A percentile compares a stretch with the other conserved stretches of the same genome.
Conservation (phyloP, 306 rosid genomes). For the Luffa aegyptiaca region DNA sequence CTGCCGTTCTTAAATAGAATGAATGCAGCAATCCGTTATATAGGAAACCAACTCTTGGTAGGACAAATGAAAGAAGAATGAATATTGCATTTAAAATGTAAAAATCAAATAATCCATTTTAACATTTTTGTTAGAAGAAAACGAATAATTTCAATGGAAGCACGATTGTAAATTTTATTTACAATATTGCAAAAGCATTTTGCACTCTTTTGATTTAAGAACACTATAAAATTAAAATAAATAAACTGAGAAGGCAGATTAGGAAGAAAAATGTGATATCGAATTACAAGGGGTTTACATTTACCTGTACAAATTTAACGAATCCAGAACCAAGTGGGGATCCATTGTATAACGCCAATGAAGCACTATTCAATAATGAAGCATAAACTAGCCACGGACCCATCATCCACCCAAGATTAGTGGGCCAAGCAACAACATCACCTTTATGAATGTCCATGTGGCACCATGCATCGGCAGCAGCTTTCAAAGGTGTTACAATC, state of each 20-base stretch:
- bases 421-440: conserved; percentile 84
- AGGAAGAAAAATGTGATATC: background rate
- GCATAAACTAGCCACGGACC: conserved; percentile 97
- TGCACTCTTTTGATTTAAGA: background rate
- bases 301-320: conserved; percentile 84
- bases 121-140: background rate
- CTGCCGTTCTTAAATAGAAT: background rate
- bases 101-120: background rate
- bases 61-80: background rate
- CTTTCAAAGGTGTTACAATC: conserved; percentile 66
- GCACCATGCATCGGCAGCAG: conserved; percentile 97
- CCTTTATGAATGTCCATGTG: conserved; percentile 71
- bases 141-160: background rate
- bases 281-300: conserved; percentile 24
- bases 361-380: conserved; percentile 80
- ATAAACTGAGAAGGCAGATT: background rate
- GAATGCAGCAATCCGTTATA: too few species aligned
- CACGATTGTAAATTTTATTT: background rate
- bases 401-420: conserved; percentile 99
- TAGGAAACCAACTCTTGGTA: too few species aligned
- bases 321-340: conserved; percentile 83
- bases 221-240: background rate
- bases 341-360: conserved; percentile 75
- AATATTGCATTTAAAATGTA: background rate
- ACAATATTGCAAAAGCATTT: background rate